Evolutionary conservation across 345 rosid species (phyloP), one percentile per base, ranked within the genome.

Genomic region (Eucalyptus pauciflora): DNA sequence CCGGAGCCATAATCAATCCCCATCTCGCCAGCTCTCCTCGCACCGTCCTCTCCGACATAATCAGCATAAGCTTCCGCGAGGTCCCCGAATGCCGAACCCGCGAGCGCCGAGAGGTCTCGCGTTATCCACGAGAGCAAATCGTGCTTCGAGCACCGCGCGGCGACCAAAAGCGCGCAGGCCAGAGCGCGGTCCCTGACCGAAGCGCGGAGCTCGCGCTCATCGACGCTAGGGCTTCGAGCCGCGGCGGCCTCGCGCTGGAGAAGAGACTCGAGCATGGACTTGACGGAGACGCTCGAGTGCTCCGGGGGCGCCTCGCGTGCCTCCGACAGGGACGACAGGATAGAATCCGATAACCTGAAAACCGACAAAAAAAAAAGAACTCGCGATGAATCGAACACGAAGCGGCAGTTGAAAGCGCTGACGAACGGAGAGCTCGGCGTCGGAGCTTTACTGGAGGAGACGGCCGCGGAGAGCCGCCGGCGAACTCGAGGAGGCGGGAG

Each of bases 121-220:
- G 98, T 96, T 58, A 96, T 93, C 99, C 99, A 97, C 7, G 94
- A 91, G 90, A 97, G 97, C 25, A 92, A 92, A 52, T 94, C 95
- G 89, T 95, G 94, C 85, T 91, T 83, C 10, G 98, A 93, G 43
- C 92, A 89, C n/a, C 90, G 91, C 13, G 99, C 91, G 85, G 98
- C 90, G 85, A 93, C 91, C 85, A 97, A 91, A 49, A 96, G 85
- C 41, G 98, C 98, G 89, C 95, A 93, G 27, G 97, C 99, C n/a
- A 96, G 93, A 85, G 92, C 89, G 91, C 95, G 91, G 87, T 93
- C 91, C 86, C 91, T 92, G 90, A 95, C 87, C 25, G 91, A 89
- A 87, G 87, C 67, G 41, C 50, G 87, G 85, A 89, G 49, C 43
- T 89, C 91, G 80, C 87, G 51, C 86, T 91, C 94, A 46, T 87